A percentile compares a stretch with the other conserved stretches of the same genome.
These are phyloP conservation scores for Scalesia atractyloides DNA, from an alignment of 129 eudicot species.

Conservation along the genomic window DNA sequence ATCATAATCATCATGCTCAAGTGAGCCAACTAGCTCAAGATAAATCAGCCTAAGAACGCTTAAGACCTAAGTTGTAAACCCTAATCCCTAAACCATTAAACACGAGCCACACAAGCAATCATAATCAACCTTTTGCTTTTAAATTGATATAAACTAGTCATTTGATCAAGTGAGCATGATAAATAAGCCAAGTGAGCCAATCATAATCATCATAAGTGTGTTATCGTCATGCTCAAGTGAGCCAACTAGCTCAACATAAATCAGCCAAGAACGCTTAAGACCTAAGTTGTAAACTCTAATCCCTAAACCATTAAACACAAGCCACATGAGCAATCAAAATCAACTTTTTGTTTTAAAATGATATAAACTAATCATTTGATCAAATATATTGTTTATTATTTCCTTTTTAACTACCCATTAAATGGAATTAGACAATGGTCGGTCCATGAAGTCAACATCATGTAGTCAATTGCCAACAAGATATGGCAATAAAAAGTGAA, in stretches of 20 bases:
- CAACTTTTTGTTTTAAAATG: not conserved
- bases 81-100: no score
- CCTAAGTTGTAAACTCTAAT: not conserved
- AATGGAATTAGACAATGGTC: not conserved
- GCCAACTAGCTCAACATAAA: not conserved
- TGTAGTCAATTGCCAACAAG: conserved; percentile 11
- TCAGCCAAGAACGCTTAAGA: not conserved
- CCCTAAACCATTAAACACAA: not conserved
- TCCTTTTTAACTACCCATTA: conserved; percentile 3
- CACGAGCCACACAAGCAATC: no score
- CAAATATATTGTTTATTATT: not conserved
- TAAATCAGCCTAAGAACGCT: no score
- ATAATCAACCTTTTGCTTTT: no score
- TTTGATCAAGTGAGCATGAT: no score
- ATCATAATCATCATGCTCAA: no score
- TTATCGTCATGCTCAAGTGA: not conserved
- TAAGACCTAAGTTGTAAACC: no score
- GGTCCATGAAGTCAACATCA: not conserved
- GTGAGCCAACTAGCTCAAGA: no score
- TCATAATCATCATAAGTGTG: no score
- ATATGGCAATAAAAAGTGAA: conserved; percentile 15
- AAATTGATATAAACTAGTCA: not conserved
- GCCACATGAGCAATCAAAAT: no score
- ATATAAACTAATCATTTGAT: not conserved
- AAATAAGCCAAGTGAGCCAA: no score